A percentile compares a stretch with the other conserved stretches of the same genome.
Conservation (phyloP, 352 stramenopile species). For the Globisporangium perplexum region DNA sequence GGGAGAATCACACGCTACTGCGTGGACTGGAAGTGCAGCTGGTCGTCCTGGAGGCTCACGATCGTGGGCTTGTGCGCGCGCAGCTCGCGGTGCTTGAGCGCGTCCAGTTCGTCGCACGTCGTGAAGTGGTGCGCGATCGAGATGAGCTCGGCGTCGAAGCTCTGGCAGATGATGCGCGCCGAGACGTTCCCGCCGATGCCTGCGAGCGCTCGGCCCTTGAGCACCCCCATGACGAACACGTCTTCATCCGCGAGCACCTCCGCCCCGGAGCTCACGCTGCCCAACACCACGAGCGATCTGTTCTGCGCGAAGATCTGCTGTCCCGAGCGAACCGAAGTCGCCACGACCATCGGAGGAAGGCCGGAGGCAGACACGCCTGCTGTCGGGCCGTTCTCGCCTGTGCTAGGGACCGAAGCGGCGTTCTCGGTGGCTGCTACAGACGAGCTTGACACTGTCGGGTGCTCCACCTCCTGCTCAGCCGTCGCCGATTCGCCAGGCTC, state of each 20-base stretch:
- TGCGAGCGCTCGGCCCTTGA: slow-evolving; percentile 83
- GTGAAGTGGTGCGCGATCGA: slow-evolving; percentile 89
- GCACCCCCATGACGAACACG: slow-evolving; percentile 73
- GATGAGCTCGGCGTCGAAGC: slow-evolving; percentile 87
- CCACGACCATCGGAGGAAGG: slow-evolving; percentile 54
- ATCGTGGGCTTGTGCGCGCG: slow-evolving; percentile 46
- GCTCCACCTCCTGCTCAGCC: background rate
- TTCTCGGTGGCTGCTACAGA: background rate
- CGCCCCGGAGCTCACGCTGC: slow-evolving; percentile 82
- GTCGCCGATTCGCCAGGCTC: background rate
- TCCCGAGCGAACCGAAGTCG: slow-evolving; percentile 74
- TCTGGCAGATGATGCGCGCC: slow-evolving; percentile 65
- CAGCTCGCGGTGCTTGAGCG: slow-evolving; percentile 30
- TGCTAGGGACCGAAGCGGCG: background rate
- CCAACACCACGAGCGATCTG: slow-evolving; percentile 75
- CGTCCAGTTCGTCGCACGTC: slow-evolving; percentile 73
- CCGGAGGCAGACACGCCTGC: background rate
- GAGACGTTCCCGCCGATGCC: slow-evolving; percentile 71
- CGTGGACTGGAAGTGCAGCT: slow-evolving; percentile 61
- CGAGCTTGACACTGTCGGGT: background rate
- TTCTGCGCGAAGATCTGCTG: slow-evolving; percentile 86
- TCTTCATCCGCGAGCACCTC: slow-evolving; percentile 86
- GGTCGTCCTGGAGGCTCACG: slow-evolving; percentile 53
- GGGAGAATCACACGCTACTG: slow-evolving; percentile 1
- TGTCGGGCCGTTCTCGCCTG: background rate